Evolutionary conservation across 306 rosid genomes (phyloP), one percentile per base, ranked within the genome.

Genomic region (Astragalus membranaceus): DNA sequence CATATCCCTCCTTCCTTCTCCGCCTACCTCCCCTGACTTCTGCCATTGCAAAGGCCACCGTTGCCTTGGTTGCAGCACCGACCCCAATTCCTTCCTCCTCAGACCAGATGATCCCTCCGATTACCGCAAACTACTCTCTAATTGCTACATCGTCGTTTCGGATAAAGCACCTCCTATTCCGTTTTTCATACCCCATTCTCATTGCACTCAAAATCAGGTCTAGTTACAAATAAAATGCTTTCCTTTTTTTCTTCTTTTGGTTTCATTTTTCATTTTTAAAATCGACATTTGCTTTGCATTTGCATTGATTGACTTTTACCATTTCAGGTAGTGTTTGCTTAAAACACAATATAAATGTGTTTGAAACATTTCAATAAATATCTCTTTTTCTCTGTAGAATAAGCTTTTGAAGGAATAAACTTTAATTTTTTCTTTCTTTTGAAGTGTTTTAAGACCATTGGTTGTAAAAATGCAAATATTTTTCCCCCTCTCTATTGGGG

Each of bases 161-260:
- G 81, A 81, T 11, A 58, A 57, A 10, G 78, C 85, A 1, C 86
- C 88, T 65, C 4, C 74, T 1, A 0, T 69, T 35, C 13, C 76
- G 0, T 37, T 3, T 51, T 82, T 85, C 74, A 16, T 23, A 0
- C 79, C 85, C 1, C 50, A 8, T 1, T 86, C 83, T 17, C 72
- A 7, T 42, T 82, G 81, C 82, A 49, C 90, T 8, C 96, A 80
- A 74, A 35, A 41, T 46, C 47, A 85, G 95, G 98, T 92, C 54
- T 52, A 14, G 12, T 47, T 57, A 12, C 33, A 8, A 5, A 41
- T 8, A 37, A 1, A 15, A 8, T 8, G 2, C 44, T 7, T 58
- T 57, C 20, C 7, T 42, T 23, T 15, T 6, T 12, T 3, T 12
- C 6, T 39, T 26, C 30, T 26, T 26, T 26, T 26, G 30, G 3